These are phyloP conservation scores for Tulasnella sp. DNA, from an alignment of 768 basidiomycete genomes.

Conservation along the genomic window DNA sequence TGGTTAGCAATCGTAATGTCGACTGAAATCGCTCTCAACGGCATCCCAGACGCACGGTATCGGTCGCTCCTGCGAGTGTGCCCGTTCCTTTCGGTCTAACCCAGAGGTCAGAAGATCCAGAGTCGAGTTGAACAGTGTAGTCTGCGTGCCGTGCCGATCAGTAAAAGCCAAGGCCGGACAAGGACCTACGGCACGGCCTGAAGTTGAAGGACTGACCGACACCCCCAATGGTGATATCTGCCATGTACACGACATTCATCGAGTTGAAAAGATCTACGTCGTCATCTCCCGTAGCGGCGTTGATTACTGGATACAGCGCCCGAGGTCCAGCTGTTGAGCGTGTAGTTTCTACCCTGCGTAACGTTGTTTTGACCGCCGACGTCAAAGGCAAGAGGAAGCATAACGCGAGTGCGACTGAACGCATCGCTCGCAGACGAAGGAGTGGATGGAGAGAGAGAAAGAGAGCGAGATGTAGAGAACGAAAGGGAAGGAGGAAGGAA, in stretches of 20 bases:
- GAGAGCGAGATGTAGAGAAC: not conserved
- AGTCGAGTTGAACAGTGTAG: conserved; percentile 75
- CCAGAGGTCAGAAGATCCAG: conserved; percentile 83
- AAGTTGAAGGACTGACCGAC: conserved; percentile 45
- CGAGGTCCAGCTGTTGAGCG: conserved; percentile 1
- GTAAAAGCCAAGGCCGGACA: conserved; percentile 20
- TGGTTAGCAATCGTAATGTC: conserved; percentile 20
- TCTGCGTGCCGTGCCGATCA: conserved; percentile 41
- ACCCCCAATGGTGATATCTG: conserved; percentile 68
- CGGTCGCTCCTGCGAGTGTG: conserved; percentile 36
- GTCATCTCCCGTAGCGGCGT: conserved; percentile 12
- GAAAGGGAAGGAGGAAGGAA: not conserved
- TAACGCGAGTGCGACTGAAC: not conserved
- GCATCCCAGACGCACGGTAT: conserved; percentile 36
- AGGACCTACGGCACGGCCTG: conserved; percentile 7
- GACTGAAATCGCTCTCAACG: conserved; percentile 18
- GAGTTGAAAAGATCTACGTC: conserved; percentile 26
- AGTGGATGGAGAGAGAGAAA: not conserved
- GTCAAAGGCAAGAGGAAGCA: not conserved
- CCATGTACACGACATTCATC: conserved; percentile 71
- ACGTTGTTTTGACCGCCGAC: not conserved
- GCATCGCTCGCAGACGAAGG: not conserved
- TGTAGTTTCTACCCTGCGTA: not conserved
- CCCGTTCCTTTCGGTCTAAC: conserved; percentile 38
- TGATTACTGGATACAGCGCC: conserved; percentile 11